A percentile compares a stretch with the other conserved stretches of the same genome.
Evolutionary conservation across 2,329 filamentous ascomycete genomes (phyloP).

Genomic region (Cladophialophora exuberans): DNA sequence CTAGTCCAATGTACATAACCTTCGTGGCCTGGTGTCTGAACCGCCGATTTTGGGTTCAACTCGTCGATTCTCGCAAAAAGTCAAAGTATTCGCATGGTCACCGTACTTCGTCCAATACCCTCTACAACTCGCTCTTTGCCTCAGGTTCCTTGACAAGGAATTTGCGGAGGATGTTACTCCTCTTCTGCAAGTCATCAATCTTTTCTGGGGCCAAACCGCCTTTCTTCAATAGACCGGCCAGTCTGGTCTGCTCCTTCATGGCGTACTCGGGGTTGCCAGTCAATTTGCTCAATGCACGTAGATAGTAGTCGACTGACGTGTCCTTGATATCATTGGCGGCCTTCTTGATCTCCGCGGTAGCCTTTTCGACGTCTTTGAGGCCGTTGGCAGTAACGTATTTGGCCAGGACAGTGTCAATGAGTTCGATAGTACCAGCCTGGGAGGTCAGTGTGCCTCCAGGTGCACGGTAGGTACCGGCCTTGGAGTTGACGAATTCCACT

Average conservation of each 20-base stretch:
- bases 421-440: slow-evolving; percentile 78
- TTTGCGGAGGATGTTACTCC: slow-evolving; percentile 83
- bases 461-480: slow-evolving; percentile 83
- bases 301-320: slow-evolving; percentile 92
- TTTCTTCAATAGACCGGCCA: slow-evolving; percentile 81
- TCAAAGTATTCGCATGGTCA: background rate
- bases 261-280: slow-evolving; percentile 76
- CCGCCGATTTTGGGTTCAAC: background rate
- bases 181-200: slow-evolving; percentile 81
- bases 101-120: slow-evolving; percentile 14
- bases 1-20: background rate
- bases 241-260: slow-evolving; percentile 79
- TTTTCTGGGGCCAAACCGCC: slow-evolving; percentile 83
- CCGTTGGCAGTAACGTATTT: slow-evolving; percentile 68
- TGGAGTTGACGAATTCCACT: slow-evolving; percentile 80
- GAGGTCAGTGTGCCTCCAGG: slow-evolving; percentile 78
- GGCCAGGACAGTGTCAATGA: slow-evolving; percentile 74
- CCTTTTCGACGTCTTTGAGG: slow-evolving; percentile 53
- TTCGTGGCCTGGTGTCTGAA: too few relatives aligned
- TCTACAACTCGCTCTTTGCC: slow-evolving; percentile 68
- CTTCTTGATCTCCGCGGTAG: slow-evolving; percentile 73
- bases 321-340: slow-evolving; percentile 69
- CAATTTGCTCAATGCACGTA: slow-evolving; percentile 87
- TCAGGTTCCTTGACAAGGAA: slow-evolving; percentile 66
- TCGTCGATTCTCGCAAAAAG: background rate